Percentiles rank a stretch among this genome's conserved stretches.
These are phyloP conservation scores for Tolypocladium pustulatum DNA, from an alignment of 2,329 filamentous ascomycete species.

Conservation along the genomic window DNA sequence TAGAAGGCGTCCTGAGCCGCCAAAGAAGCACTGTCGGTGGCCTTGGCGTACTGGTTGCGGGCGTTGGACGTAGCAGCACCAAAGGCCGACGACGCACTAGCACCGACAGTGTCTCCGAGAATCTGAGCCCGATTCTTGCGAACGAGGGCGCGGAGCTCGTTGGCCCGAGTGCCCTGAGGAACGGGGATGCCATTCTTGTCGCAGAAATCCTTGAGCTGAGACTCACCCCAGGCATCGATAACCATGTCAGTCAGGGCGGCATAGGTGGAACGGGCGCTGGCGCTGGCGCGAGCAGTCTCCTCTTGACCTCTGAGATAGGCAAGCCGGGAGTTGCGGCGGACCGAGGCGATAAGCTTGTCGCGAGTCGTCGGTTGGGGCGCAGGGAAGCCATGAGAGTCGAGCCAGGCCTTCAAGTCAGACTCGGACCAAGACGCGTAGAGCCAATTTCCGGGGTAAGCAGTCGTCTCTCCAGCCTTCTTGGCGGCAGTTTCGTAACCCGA, in stretches of 20 bases:
- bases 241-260: conserved; percentile 70
- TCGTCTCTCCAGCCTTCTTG: conserved; percentile 63
- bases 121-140: conserved; percentile 75
- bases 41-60: conserved; percentile 65
- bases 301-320: conserved; percentile 60
- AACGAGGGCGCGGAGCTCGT: conserved; percentile 81
- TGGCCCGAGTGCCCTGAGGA: conserved; percentile 81
- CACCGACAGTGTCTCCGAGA: conserved; percentile 52
- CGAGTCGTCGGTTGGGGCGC: conserved; percentile 75
- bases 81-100: conserved; percentile 47
- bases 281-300: conserved; percentile 47
- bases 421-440: conserved; percentile 85
- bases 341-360: conserved; percentile 77
- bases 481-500: conserved; percentile 72
- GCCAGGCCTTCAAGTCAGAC: conserved; percentile 87
- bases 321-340: conserved; percentile 82
- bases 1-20: conserved; percentile 60
- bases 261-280: conserved; percentile 59
- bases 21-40: conserved; percentile 56
- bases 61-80: conserved; percentile 67
- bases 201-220: conserved; percentile 80
- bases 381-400: conserved; percentile 78
- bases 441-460: conserved; percentile 90
- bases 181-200: conserved; percentile 82
- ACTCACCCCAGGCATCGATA: conserved; percentile 83